Base-by-base conservation (phyloP, 352 stramenopile genomes). In the Globisporangium iwayamae region DNA sequence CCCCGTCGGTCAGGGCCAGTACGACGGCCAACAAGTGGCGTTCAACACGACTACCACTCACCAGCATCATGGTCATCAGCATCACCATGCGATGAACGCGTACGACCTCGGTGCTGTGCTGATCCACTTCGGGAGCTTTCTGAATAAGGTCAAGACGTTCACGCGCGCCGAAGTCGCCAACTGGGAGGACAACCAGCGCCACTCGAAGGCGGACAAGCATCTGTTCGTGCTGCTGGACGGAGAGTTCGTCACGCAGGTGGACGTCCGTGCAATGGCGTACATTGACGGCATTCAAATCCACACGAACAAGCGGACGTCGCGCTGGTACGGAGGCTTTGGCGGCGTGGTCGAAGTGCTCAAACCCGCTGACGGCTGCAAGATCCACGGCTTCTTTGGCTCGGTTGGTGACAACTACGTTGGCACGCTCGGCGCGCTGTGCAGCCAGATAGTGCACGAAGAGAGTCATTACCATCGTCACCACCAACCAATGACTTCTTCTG, bases 281-380 rank as follows among this genome's bases (percentile, higher is more conserved):
- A 78, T 91, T 38, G 80, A 91, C 57, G 82, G 80, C 7, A 60
- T 91, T 14, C 76, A 85, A 51, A 68, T 91, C 13, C 73, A 87
- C 66, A 91, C 82, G 3, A 91, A 89, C 51, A 18, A 75, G 34
- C 74, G 76, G 2, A 76, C 70, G 1, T 80, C 82, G 36, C 74
- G 73, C n/a, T 89, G 82, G 82, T 87, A 72, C 46, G 82, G 82
- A 16, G 80, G 82, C 3, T 81, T 75, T 51, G 82, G 82, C 16
- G 82, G 82, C 5, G 43, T 66, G 34, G 51, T 86, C 4, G 69
- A 89, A 46, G 60, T 72, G 36, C 60, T 91, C 8, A 66, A 82
- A 53, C 59, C 69, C 8, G 62, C 73, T 16, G 63, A 78, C 11
- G 77, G 80, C 13, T 78, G 65, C 59, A 57, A 72, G 41, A 80